Percentiles rank a stretch among this genome's conserved stretches.
Evolutionary conservation across 139 green algal species (phyloP).

Genomic region (Nannochloris sp.): DNA sequence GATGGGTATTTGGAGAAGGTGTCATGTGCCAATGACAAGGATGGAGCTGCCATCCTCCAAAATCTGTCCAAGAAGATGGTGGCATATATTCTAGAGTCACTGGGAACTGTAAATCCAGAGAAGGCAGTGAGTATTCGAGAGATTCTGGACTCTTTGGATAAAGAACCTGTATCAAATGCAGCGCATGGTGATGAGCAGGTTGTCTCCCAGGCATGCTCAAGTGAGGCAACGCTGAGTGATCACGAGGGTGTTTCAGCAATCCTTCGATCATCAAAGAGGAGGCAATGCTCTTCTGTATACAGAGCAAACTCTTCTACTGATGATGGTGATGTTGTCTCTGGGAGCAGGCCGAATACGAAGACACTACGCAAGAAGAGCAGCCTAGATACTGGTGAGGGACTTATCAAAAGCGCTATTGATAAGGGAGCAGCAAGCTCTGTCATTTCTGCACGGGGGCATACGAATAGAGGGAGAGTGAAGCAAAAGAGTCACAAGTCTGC

Average conservation of each 20-base stretch:
- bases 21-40: background rate
- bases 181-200: no score
- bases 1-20: background rate
- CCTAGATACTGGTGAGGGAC: background rate
- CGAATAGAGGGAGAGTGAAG: conserved; percentile 59
- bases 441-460: conserved; percentile 64
- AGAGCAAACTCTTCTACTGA: background rate
- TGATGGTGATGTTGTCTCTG: background rate
- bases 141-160: background rate
- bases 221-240: no score
- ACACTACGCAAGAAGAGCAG: background rate
- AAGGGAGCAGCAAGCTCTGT: background rate
- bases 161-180: no score
- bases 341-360: background rate
- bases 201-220: no score
- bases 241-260: no score
- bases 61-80: background rate
- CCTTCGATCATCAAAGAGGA: no score
- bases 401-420: background rate
- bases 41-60: background rate
- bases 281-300: no score
- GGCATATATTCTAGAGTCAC: background rate
- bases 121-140: conserved; percentile 1
- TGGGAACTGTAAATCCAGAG: conserved; percentile 4
- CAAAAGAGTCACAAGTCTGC: conserved; percentile 70